Evolutionary conservation across 306 rosid genomes (phyloP), one percentile per base, ranked within the genome.

Genomic region (Ziziphus jujuba): DNA sequence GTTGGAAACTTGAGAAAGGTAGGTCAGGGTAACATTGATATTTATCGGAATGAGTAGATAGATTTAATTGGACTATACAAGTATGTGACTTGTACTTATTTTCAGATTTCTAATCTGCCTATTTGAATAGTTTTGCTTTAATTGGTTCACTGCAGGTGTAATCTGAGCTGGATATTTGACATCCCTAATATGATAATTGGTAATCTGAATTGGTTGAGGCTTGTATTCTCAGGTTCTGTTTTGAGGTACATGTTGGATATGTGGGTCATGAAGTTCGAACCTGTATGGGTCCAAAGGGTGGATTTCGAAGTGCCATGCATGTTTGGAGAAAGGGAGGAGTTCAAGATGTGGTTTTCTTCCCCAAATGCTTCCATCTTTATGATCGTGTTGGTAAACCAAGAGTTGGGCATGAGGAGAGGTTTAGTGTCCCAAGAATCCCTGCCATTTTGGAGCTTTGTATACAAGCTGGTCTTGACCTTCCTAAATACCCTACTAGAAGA

Each of bases 361-460:
- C 91, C 65, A 87, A 85, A 73, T 86, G 89, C 77, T 89, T 75
- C 78, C 95, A 91, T 81, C 91, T 91, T 56, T 81, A 62, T 72
- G 97, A 91, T 31, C 96, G 95, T 61, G 97, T 83, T 67, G 96
- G 87, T 50, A 88, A 83, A 73, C 88, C 97, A 28, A 88, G 97
- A 75, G 87, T 88, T 63, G 87, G 78, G 56, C 97, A 91, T 72
- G 88, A 81, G 7, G 96, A 91, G 81, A 83, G 76, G 80, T 72
- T 54, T 54, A 21, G 0, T 38, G 45, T 83, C 63, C 93, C 83
- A 2, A 80, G 84, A 54, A 73, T 91, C 69, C 93, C 96, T 61
- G 96, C 96, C 78, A 78, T 91, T 53, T 50, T 84, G 61, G 97
- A 88, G 84, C 95, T 91, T 14, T 87, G 96, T 73, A 80, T 89